Evolutionary conservation across 495 filamentous ascomycete species (phyloP).

Genomic region (Schizothecium vesticola): DNA sequence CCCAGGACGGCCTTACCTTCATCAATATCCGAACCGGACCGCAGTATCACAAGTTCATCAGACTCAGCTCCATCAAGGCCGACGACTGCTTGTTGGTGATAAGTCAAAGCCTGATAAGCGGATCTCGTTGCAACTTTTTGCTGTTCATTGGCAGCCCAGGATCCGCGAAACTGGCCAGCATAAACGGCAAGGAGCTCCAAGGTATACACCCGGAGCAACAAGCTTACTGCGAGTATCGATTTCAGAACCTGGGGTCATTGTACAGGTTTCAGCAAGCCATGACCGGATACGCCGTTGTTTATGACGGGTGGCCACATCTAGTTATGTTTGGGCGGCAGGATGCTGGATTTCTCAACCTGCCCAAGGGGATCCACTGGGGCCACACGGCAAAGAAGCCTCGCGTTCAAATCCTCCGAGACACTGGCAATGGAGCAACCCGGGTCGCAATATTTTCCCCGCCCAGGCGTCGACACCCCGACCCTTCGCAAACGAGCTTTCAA

Average conservation of each 20-base stretch:
- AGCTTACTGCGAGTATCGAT: background rate
- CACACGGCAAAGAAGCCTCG: background rate
- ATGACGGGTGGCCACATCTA: background rate
- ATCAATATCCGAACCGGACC: background rate
- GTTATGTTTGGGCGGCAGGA: background rate
- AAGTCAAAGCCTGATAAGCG: background rate
- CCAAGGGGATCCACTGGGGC: background rate
- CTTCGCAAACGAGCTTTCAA: background rate
- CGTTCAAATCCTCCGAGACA: background rate
- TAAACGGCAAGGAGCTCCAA: background rate
- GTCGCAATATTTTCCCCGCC: background rate
- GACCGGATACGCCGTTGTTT: background rate
- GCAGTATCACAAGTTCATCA: background rate
- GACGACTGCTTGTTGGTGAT: background rate
- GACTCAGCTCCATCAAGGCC: background rate
- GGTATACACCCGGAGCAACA: background rate
- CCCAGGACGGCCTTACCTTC: background rate
- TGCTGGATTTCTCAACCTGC: background rate
- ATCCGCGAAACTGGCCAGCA: background rate
- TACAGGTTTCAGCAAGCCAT: background rate
- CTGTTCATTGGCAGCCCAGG: background rate
- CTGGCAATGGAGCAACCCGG: background rate
- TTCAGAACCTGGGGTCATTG: background rate
- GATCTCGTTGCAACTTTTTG: background rate
- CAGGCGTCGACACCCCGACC: background rate